phyloP scores from a whole-genome alignment of 805 yeast genomes.

The Pichia deserticola region DNA sequence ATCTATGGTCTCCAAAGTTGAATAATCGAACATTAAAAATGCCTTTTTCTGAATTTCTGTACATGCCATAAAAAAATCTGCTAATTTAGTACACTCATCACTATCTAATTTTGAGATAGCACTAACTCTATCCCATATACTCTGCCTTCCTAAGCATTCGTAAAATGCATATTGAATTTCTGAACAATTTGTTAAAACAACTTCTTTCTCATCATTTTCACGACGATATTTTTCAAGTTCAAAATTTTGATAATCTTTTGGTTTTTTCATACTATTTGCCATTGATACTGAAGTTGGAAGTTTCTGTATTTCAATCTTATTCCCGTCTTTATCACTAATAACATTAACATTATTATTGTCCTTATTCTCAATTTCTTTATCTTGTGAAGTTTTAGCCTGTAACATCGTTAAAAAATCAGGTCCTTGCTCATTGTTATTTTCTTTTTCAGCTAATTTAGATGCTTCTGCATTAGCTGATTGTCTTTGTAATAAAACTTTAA shows the following conservation, averaged over 20 bases:
- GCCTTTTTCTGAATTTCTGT: slow-evolving; percentile 26
- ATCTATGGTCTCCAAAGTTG: slow-evolving; percentile 20
- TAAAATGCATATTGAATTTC: slow-evolving; percentile 26
- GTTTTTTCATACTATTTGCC: slow-evolving; percentile 4
- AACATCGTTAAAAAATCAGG: slow-evolving; percentile 1
- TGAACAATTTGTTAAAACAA: slow-evolving; percentile 28
- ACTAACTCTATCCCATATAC: slow-evolving; percentile 13
- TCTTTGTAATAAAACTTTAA: slow-evolving; percentile 19
- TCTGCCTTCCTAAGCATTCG: slow-evolving; percentile 20
- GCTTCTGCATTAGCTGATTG: slow-evolving; percentile 8
- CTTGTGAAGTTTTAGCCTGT: not conserved
- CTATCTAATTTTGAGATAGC: slow-evolving; percentile 14
- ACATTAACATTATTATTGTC: not conserved
- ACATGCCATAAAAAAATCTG: slow-evolving; percentile 27
- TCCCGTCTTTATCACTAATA: not conserved
- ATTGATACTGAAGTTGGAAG: slow-evolving; percentile 4
- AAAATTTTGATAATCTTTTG: slow-evolving; percentile 6
- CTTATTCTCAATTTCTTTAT: too few species aligned
- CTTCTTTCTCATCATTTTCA: slow-evolving; percentile 21
- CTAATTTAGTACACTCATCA: slow-evolving; percentile 20
- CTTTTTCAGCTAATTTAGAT: not conserved
- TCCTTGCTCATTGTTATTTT: not conserved
- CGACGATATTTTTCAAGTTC: slow-evolving; percentile 25
- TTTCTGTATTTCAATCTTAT: slow-evolving; percentile 1
- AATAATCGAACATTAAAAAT: slow-evolving; percentile 27